Base-by-base conservation (phyloP, 768 basidiomycete genomes). In the Pisolithus microcarpus region DNA sequence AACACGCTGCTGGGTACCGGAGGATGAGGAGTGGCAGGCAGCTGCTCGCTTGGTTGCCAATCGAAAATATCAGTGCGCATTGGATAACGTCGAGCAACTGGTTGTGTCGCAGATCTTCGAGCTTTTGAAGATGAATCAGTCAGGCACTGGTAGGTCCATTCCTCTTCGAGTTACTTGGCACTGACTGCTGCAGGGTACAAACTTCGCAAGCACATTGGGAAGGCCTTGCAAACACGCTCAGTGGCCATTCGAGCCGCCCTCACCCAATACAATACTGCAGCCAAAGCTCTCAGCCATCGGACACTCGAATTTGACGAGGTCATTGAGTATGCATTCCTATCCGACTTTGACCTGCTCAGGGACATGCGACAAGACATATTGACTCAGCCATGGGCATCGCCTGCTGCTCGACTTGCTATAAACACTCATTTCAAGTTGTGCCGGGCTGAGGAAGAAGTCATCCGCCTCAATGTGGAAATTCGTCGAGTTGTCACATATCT, bases 71-170 rank as follows among this genome's bases (percentile, higher is more conserved):
- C 51, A 47, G 3, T 8, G 37, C 0, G 52, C 54, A 1, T 47
- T 62, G 18, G 55, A 60, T 23, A n/a, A 10, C 13, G 44, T 63
- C 3, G 58, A 61, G 40, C 26, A 49, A 0, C 37, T 61, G 11
- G 47, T 61, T 6, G 50, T 60, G 0, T 40, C 52, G 0, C 37
- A 55, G 4, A 52, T 62, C 1, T 60, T 60, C 24, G 61, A 60
- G 40, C 46, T 63, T 4, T 49, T 52, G 9, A 63, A 61, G 43
- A 56, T 62, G 52, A 62, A 60, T 23, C 43, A 44, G 39, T 53
- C 56, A 4, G 43, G 52, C 10, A 58, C 56, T 3, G 58, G 61
- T 61, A 34, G 9, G 37, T 13, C 34, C 53, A 30, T 8, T 26
- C 4, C 15, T 6, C n/a, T 23, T 21, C 13, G 1, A 31, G 8